These are phyloP conservation scores for Rehmannia glutinosa DNA, from an alignment of 257 asterid species.

Conservation along the genomic window DNA sequence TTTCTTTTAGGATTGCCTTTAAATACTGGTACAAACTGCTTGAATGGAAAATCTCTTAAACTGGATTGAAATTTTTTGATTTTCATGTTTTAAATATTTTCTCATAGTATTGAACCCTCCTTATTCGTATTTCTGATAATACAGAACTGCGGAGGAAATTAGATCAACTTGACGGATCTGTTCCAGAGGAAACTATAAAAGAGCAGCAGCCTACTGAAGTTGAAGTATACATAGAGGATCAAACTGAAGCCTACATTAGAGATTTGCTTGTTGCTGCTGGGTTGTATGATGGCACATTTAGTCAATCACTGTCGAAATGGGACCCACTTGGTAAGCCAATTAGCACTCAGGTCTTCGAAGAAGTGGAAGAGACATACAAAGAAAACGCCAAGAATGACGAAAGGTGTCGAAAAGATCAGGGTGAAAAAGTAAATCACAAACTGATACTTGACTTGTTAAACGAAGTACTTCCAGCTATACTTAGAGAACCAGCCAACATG, in stretches of 20 bases:
- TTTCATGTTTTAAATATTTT: neutral
- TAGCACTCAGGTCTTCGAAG: constrained; percentile 66
- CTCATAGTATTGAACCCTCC: neutral
- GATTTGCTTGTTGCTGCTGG: constrained; percentile 87
- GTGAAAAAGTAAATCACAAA: constrained; percentile 47
- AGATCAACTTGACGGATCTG: constrained; percentile 59
- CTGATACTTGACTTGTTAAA: constrained; percentile 67
- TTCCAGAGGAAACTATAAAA: constrained; percentile 34
- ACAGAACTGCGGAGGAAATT: constrained; percentile 79
- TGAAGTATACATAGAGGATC: constrained; percentile 61
- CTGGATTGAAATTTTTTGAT: neutral
- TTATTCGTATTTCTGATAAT: neutral
- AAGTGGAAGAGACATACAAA: constrained; percentile 55
- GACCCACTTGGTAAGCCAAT: constrained; percentile 80
- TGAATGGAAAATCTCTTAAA: neutral
- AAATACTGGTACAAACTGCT: neutral
- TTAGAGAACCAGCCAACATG: constrained; percentile 41
- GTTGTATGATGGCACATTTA: constrained; percentile 57
- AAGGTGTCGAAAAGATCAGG: constrained; percentile 33
- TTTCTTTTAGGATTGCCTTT: neutral
- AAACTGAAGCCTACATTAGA: constrained; percentile 67
- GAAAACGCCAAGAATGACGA: constrained; percentile 37
- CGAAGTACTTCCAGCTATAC: constrained; percentile 70
- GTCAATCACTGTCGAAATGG: constrained; percentile 64
- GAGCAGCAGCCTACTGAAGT: constrained; percentile 50